Base-by-base conservation (phyloP, 2,329 filamentous ascomycete species). In the Neoarthrinium moseri region DNA sequence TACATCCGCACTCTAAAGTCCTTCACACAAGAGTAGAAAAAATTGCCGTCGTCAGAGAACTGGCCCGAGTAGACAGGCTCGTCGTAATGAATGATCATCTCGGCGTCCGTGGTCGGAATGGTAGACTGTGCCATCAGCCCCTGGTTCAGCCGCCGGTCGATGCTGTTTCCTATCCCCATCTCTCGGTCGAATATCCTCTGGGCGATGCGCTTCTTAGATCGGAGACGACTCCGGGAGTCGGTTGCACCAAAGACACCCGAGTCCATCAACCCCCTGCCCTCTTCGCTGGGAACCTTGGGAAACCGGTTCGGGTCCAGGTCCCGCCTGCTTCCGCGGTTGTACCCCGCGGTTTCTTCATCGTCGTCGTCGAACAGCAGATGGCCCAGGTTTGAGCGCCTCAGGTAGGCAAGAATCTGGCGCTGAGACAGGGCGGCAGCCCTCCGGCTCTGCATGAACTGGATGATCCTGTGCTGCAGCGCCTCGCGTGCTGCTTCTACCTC, bases 1-100 rank as follows among this genome's bases (percentile, higher is more conserved):
- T 97, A 99, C 89, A 99, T 91, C 43, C 91, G 86, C 8, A 99
- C 91, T 56, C 84, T 87, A 70, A 96, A 96, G 66, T 97, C 91
- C 66, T 96, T 90, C 8, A 87, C 87, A 59, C 88, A 94, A 5
- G 87, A 85, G 63, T 92, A 97, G 72, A 96, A 97, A 72, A 97
- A 97, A 66, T 96, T 95, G 21, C 94, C 94, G 57, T 99, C 94
- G 53, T 95, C 89, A 0, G 90, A 96, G 64, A 97, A 99, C 62
- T 97, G 92, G 2, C 94, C 94, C 3, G 90, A 96, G 61, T 97
- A 97, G 43, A 94, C 91, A 32, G 89, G 84, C 5, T 86, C 79
- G 45, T 91, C 82, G 62, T 91, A 95, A 58, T 95, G 88, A 51
- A 97, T 86, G 50, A 96, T 88, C 59, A 88, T 87, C 61, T 97